A percentile compares a stretch with the other conserved stretches of the same genome.
phyloP scores from a whole-genome alignment of 2,329 filamentous ascomycete species.

The Ophiocordyceps unilateralis region DNA sequence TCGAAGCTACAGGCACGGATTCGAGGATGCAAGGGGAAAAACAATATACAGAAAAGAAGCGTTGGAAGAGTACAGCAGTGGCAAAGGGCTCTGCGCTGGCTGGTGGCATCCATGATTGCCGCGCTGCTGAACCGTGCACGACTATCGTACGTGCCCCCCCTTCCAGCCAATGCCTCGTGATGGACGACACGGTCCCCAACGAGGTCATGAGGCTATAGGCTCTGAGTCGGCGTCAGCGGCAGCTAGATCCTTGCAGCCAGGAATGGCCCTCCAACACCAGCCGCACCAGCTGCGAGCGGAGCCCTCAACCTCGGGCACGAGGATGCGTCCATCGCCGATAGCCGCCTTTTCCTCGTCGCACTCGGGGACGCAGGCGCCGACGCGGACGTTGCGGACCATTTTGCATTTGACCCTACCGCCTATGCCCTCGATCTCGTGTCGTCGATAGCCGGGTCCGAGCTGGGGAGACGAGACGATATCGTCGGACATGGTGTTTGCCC shows the following conservation, averaged over 20 bases:
- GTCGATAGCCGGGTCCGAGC: constrained; percentile 55
- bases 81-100: no score
- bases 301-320: constrained; percentile 54
- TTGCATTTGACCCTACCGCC: constrained; percentile 80
- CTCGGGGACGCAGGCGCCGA: constrained; percentile 74
- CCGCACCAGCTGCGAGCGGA: constrained; percentile 70
- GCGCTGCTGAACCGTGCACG: background rate
- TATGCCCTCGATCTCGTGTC: constrained; percentile 83
- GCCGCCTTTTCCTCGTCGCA: constrained; percentile 59
- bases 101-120: background rate
- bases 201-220: background rate
- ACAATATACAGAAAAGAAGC: background rate
- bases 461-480: constrained; percentile 20
- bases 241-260: constrained; percentile 28
- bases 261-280: constrained; percentile 71
- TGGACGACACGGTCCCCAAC: background rate
- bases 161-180: no score
- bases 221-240: background rate
- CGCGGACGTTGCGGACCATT: constrained; percentile 61
- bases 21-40: background rate
- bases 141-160: background rate
- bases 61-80: background rate
- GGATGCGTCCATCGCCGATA: constrained; percentile 32
- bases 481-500: background rate
- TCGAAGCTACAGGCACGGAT: background rate